Base-by-base conservation (phyloP, 495 filamentous ascomycete species). In the Sordaria brevicollis region DNA sequence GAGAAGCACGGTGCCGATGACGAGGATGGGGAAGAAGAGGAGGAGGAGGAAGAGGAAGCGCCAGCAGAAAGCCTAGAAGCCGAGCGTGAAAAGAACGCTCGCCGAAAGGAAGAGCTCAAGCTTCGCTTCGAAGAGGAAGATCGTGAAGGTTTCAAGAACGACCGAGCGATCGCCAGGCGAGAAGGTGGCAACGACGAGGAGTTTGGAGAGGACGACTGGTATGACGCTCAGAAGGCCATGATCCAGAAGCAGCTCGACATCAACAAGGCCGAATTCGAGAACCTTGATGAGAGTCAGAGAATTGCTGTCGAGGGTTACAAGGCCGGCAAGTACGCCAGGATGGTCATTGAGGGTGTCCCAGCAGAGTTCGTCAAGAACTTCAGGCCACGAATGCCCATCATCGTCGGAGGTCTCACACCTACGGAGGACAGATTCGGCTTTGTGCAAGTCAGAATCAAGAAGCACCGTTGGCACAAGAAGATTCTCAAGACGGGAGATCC, bases 161-260 rank as follows among this genome's bases (percentile, higher is more conserved):
- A 92, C 74, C 92, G 93, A 73, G 88, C 91, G 13, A 87, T 89
- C 54, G 87, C 88, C 25, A 86, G 90, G 54, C 78, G 85, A 67
- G 87, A 89, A 74, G 86, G 82, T 35, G 89, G 85, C 19, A 84
- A 84, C 17, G 79, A 86, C 0, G 85, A 93, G 41, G 88, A 95
- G 75, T 98, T 97, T 74, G 96, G 93, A 36, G 94, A 98, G 80
- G 95, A 99, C 74, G 93, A 98, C 54, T 99, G 96, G 96, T 98
- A 98, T 77, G 94, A 98, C 76, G 86, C 92, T 31, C 96, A 99
- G 76, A 99, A 99, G 78, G 93, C 96, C 31, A 86, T 91, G 74
- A 86, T 98, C 70, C 91, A 97, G 79, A 97, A 96, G 81, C 96
- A 98, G 78, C 83, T 93, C 65, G 89, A 92, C 69, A 96, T 99